Evolutionary conservation across 2,329 filamentous ascomycete genomes (phyloP).

Genomic region (Aureobasidium sp.): DNA sequence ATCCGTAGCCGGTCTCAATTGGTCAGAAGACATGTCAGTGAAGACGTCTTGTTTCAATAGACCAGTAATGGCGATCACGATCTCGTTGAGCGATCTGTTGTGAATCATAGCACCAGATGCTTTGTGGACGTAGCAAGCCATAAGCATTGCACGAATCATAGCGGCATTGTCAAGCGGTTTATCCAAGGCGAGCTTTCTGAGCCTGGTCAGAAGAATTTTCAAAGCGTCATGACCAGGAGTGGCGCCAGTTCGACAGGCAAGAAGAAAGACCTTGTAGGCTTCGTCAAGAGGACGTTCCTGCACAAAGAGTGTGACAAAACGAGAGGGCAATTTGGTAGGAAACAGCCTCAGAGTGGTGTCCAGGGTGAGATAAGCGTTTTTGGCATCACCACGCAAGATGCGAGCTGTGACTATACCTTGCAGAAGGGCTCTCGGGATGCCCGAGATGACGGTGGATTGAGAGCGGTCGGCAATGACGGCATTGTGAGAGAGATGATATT

Average conservation of each 20-base stretch:
- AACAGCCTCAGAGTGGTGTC: constrained; percentile 44
- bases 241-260: constrained; percentile 42
- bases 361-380: constrained; percentile 43
- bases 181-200: constrained; percentile 21
- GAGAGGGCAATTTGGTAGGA: constrained; percentile 35
- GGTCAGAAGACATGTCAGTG: constrained; percentile 18
- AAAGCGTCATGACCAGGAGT: constrained; percentile 28
- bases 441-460: constrained; percentile 27
- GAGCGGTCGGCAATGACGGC: constrained; percentile 41
- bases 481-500: constrained; percentile 42
- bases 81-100: constrained; percentile 31
- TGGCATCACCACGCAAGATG: constrained; percentile 40
- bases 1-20: constrained; percentile 22
- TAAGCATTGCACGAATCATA: constrained; percentile 35
- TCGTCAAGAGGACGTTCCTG: constrained; percentile 40
- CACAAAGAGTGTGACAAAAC: constrained; percentile 42
- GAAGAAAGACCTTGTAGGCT: constrained; percentile 41
- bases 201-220: constrained; percentile 29
- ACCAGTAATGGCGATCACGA: constrained; percentile 31
- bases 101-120: constrained; percentile 34
- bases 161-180: constrained; percentile 9
- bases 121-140: constrained; percentile 36
- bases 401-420: constrained; percentile 45
- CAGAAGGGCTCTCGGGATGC: constrained; percentile 38
- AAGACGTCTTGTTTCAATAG: constrained; percentile 24